A percentile compares a stretch with the other conserved stretches of the same genome.
Conservation (phyloP, 2,329 filamentous ascomycete genomes). For the Biscogniauxia marginata region DNA sequence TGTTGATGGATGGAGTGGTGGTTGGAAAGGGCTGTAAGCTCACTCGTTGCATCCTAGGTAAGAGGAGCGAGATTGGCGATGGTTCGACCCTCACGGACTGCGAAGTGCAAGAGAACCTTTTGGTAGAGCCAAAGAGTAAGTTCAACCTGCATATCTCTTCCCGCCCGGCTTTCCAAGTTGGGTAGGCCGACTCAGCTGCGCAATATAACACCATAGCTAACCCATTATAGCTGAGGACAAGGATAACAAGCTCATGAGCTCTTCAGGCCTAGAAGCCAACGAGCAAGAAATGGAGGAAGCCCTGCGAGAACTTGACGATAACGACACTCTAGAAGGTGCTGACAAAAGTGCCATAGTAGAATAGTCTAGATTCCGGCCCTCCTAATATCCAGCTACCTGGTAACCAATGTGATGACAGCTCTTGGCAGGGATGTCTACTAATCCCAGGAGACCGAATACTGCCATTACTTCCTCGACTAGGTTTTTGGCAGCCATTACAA, state of each 20-base stretch:
- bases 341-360: conserved; percentile 8
- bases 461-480: background rate
- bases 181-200: background rate
- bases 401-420: background rate
- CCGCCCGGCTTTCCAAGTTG: background rate
- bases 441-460: background rate
- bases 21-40: conserved; percentile 82
- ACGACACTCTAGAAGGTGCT: conserved; percentile 22
- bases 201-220: conserved; percentile 22
- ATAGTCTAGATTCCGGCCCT: conserved; percentile 2
- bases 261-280: conserved; percentile 62
- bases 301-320: conserved; percentile 43
- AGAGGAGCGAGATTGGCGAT: conserved; percentile 78
- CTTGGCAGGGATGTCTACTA: background rate
- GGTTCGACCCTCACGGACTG: conserved; percentile 80
- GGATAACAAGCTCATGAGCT: conserved; percentile 66
- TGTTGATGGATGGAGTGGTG: conserved; percentile 89
- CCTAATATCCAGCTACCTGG: background rate
- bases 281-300: conserved; percentile 60
- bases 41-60: conserved; percentile 83
- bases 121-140: conserved; percentile 77
- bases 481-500: background rate
- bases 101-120: conserved; percentile 86
- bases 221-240: conserved; percentile 59
- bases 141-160: conserved; percentile 20